phyloP scores from a whole-genome alignment of 1,284 basidiomycete species.

The Moniliophthora roreri region DNA sequence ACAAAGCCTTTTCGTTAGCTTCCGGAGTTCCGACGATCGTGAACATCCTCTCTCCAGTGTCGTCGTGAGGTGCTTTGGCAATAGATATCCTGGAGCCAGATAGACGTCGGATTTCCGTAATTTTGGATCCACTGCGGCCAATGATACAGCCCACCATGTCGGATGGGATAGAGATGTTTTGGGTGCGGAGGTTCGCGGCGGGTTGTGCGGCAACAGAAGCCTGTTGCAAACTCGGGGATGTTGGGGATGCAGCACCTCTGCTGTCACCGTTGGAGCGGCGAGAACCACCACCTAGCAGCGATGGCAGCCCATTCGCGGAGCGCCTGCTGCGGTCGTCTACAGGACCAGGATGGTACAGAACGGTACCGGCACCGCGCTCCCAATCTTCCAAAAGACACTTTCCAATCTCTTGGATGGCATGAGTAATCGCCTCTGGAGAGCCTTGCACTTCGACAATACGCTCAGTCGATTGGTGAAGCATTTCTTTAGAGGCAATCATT shows the following conservation, averaged over 20 bases:
- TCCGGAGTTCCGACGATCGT: slow-evolving; percentile 97
- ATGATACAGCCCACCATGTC: slow-evolving; percentile 99
- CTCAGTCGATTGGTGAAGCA: slow-evolving; percentile 98
- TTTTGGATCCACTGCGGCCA: slow-evolving; percentile 96
- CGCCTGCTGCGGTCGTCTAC: slow-evolving; percentile 70
- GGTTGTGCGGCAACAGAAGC: slow-evolving; percentile 52
- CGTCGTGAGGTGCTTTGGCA: slow-evolving; percentile 97
- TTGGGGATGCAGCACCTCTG: slow-evolving; percentile 50
- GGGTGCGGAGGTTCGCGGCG: slow-evolving; percentile 86
- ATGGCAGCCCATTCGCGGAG: slow-evolving; percentile 46
- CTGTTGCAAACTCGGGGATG: slow-evolving; percentile 48
- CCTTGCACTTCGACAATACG: slow-evolving; percentile 97
- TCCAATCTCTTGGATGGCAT: slow-evolving; percentile 92
- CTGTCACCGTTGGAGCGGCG: slow-evolving; percentile 63
- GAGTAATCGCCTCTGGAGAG: slow-evolving; percentile 85
- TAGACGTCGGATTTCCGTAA: slow-evolving; percentile 96
- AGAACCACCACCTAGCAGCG: slow-evolving; percentile 35
- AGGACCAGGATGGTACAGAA: slow-evolving; percentile 92
- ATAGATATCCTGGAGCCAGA: slow-evolving; percentile 97
- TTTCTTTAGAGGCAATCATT: slow-evolving; percentile 98
- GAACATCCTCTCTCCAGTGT: slow-evolving; percentile 99
- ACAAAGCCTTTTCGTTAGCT: slow-evolving; percentile 95
- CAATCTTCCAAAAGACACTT: slow-evolving; percentile 96
- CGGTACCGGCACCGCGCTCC: slow-evolving; percentile 91
- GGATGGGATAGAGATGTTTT: slow-evolving; percentile 98